Percentiles rank a stretch among this genome's conserved stretches.
Evolutionary conservation across 225 moss, liverwort and hornwort genomes (phyloP).

Genomic region (Asterella californica): DNA sequence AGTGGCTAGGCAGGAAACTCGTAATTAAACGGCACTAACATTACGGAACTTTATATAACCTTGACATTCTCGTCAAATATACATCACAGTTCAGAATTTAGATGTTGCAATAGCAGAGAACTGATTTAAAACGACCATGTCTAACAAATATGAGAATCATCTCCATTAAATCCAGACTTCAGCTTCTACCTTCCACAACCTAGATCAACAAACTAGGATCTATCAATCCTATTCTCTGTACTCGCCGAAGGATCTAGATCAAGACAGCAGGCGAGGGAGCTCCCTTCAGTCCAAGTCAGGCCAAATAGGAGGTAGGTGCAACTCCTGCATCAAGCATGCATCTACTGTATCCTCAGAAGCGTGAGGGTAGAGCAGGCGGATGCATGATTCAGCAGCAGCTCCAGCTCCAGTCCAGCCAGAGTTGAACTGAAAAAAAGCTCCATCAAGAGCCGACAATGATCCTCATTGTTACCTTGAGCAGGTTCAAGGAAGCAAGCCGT

Average conservation of each 20-base stretch:
- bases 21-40: no score
- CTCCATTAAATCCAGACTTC: no score
- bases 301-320: constrained; percentile 24
- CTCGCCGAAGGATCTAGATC: neutral
- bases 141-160: no score
- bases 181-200: no score
- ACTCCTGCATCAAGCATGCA: constrained; percentile 27
- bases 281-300: constrained; percentile 32
- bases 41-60: no score
- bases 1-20: no score
- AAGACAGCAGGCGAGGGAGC: constrained; percentile 22
- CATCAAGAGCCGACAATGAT: constrained; percentile 18
- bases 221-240: neutral
- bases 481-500: neutral
- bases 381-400: constrained; percentile 31
- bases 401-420: constrained; percentile 24
- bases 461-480: neutral
- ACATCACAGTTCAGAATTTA: no score
- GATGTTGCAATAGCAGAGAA: no score
- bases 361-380: constrained; percentile 20
- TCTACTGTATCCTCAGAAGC: neutral
- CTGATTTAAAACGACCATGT: no score
- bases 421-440: constrained; percentile 31
- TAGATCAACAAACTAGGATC: neutral
- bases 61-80: no score